These are phyloP conservation scores for Sinapis alba DNA, from an alignment of 441 rosid species.

Conservation along the genomic window DNA sequence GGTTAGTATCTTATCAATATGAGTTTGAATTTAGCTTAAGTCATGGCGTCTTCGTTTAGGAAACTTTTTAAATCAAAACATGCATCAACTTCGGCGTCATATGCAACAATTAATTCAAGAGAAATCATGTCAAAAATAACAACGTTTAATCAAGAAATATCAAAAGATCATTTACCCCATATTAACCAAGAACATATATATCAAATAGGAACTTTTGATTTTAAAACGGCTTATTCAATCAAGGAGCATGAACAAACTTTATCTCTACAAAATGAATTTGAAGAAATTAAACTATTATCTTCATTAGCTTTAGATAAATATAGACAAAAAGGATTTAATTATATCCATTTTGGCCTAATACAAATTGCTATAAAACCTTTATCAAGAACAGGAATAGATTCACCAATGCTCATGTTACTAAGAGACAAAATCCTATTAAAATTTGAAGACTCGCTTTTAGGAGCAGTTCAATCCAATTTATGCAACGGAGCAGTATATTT, in stretches of 20 bases:
- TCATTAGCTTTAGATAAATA: not conserved
- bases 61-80: not conserved
- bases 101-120: not conserved
- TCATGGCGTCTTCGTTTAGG: no score
- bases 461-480: not conserved
- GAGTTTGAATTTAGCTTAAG: no score
- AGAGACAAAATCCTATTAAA: not conserved
- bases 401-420: not conserved
- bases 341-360: not conserved
- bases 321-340: not conserved
- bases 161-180: not conserved
- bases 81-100: not conserved
- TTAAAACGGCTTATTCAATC: not conserved
- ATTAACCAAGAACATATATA: no score
- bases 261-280: not conserved
- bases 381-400: not conserved
- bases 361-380: not conserved
- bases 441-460: not conserved
- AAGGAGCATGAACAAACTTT: not conserved
- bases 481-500: not conserved
- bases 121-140: not conserved
- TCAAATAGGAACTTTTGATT: no score
- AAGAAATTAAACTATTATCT: not conserved
- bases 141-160: not conserved
- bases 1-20: no score